Evolutionary conservation across 768 basidiomycete genomes (phyloP), one percentile per base, ranked within the genome.

Genomic region (Suillus clintonianus): DNA sequence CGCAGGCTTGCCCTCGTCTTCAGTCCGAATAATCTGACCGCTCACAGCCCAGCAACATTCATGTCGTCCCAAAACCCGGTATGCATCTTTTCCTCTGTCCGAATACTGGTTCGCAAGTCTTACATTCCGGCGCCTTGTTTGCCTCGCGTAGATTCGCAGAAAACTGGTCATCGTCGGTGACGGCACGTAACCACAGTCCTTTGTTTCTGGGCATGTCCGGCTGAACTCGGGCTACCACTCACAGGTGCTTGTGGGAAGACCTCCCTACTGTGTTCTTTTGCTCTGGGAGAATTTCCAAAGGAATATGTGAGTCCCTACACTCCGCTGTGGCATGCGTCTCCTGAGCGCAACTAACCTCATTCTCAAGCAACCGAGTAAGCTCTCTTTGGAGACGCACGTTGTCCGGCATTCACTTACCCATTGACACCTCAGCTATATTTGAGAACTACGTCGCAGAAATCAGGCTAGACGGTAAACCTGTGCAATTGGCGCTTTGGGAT

Each of bases 381-480:
- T 62, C 54, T 27, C 51, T 53, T 53, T n/a, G 19, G 32, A 60
- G 17, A 17, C 5, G 11, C 59, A 34, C 54, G 24, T n/a, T 37
- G 15, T 50, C 55, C 53, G 48, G 27, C 47, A 61, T 60, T 47
- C 45, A 39, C 37, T 55, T 30, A 41, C 36, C 37, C n/a, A n/a
- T 43, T 41, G 32, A 24, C 19, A n/a, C 66, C 65, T 43, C 76
- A 96, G 95, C 95, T 68, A 91, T 98, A 58, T 98, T 98, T 72
- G 96, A 98, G 78, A 99, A 99, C 74, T 98, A 97, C 79, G 97
- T 99, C 67, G 97, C 97, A 54, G 97, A 99, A 82, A 98, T 99
- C 72, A 84, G 94, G 69, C 82, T 99, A 60, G 97, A 99, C 77
- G 95, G 95, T 68, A 99, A 99, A 78, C 94, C 96, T 42, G 94